Conservation (phyloP, 2,329 filamentous ascomycete genomes). For the Diaporthe vaccinii region DNA sequence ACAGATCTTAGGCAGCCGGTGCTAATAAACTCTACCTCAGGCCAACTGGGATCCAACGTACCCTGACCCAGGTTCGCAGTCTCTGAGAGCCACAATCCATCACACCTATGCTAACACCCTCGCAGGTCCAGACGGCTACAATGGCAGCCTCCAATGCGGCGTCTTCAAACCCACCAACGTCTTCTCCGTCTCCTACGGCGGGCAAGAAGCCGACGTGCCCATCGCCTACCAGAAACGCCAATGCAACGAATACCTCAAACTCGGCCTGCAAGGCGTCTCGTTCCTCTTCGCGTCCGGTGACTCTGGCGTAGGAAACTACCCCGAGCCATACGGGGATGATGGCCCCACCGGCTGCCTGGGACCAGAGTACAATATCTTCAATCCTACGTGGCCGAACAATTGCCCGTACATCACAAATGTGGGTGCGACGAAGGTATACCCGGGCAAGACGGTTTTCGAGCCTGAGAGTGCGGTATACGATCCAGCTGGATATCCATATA, state of each 20-base stretch:
- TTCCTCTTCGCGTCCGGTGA: conserved; percentile 64
- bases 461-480: conserved; percentile 42
- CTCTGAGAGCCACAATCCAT: no score
- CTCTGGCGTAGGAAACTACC: conserved; percentile 53
- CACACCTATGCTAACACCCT: no score
- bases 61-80: conserved; percentile 53
- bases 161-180: conserved; percentile 66
- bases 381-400: conserved; percentile 61
- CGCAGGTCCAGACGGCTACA: conserved; percentile 58
- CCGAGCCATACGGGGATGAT: conserved; percentile 49
- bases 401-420: conserved; percentile 60
- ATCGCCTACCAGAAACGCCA: conserved; percentile 65
- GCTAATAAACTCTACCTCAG: background rate
- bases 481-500: background rate
- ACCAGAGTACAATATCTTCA: conserved; percentile 57
- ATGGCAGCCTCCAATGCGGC: conserved; percentile 55
- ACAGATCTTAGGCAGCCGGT: background rate
- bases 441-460: conserved; percentile 37
- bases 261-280: conserved; percentile 63
- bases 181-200: conserved; percentile 69
- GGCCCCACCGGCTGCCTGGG: conserved; percentile 50
- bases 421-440: conserved; percentile 38
- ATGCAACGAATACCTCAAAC: conserved; percentile 66
- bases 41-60: conserved; percentile 58
- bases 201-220: conserved; percentile 66